Percentiles rank a stretch among this genome's conserved stretches.
phyloP scores from a whole-genome alignment of 768 basidiomycete genomes.

The Russula sp. region DNA sequence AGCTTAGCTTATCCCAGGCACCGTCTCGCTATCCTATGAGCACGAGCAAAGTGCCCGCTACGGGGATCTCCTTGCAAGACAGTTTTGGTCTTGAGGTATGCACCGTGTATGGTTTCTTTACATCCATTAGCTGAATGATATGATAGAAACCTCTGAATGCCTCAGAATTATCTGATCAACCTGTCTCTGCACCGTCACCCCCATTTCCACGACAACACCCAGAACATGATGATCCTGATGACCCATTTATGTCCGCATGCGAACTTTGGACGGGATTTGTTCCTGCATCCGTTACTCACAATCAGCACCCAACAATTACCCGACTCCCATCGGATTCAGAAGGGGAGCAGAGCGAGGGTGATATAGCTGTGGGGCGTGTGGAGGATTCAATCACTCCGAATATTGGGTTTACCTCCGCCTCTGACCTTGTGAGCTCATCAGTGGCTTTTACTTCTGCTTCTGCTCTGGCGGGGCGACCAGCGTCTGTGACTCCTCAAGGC shows the following conservation, averaged over 20 bases:
- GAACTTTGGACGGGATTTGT: not conserved
- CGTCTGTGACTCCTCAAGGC: not conserved
- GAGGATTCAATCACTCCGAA: not conserved
- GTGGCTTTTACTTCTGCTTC: conserved; percentile 8
- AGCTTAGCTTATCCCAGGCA: conserved; percentile 8
- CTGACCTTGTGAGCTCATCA: not conserved
- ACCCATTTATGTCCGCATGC: conserved; percentile 12
- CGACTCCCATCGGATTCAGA: not conserved
- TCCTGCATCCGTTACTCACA: not conserved
- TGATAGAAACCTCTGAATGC: not conserved
- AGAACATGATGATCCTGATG: not conserved
- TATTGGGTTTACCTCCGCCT: conserved; percentile 11
- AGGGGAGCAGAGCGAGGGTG: not conserved
- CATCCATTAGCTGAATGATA: not conserved
- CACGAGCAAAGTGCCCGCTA: not conserved
- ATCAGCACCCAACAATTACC: not conserved
- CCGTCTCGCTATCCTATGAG: not conserved
- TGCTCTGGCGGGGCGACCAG: not conserved
- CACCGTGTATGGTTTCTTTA: not conserved
- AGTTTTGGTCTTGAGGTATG: not conserved
- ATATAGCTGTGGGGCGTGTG: not conserved
- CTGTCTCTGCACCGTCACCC: not conserved
- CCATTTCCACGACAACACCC: not conserved
- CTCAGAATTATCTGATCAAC: not conserved
- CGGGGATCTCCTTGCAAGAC: not conserved